Evolutionary conservation across 2,329 filamentous ascomycete species (phyloP), one percentile per base, ranked within the genome.

Genomic region (Colletotrichum kahawae): DNA sequence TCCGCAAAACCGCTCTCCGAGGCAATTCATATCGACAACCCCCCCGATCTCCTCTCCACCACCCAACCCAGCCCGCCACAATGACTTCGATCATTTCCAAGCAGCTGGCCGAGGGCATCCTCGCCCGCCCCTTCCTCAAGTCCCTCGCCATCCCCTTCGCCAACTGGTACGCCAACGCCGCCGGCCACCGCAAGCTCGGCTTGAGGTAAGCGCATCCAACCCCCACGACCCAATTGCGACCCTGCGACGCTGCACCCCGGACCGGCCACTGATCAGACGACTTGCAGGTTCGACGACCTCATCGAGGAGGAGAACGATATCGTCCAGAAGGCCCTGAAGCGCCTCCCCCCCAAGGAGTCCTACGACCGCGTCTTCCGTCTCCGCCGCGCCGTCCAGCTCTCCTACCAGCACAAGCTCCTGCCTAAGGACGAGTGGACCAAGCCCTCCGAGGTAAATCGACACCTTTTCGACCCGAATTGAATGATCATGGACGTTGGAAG

Each of bases 321-420:
- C 74, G 95, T 98, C 82, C 93, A 97, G 86, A 91, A 93, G 81
- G 97, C 97, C 78, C 91, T 99, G 83, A 94, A 95, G 91, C 95
- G 97, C 85, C 94, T 99, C 77, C 92, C 94, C 74, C 91, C 95
- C 82, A 95, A 97, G 90, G 95, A 97, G 85, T 91, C 93, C 82
- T 98, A 98, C 89, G 97, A 99, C 89, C 96, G 97, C 85, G 92
- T 98, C 85, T 99, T 95, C 93, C 96, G 97, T 83, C 92, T 99
- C 87, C 95, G 97, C 88, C 93, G 97, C 87, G 96, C 97, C 82
- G 93, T 97, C 88, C 97, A 99, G 88, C 88, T 87, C 85, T 91
- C 89, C 81, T 85, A 91, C 82, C 85, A 88, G 81, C 92, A 93
- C 85, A 92, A 92, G 87, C 86, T 93, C 77, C 88, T 93, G 71